Conservation (phyloP, 2,329 filamentous ascomycete species). For the Colletotrichum incanum region DNA sequence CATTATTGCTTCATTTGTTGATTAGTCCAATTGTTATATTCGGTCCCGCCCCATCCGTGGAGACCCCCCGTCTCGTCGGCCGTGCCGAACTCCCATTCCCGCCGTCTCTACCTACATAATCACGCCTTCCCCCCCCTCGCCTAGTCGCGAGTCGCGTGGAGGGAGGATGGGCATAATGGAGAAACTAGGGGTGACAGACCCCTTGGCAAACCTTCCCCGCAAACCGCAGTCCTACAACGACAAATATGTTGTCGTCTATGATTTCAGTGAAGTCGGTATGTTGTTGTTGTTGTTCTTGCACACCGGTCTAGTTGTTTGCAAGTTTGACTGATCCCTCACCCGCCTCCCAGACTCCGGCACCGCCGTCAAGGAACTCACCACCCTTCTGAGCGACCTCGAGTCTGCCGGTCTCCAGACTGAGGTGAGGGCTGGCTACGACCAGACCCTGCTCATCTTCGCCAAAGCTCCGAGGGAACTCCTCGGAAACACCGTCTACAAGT, state of each 20-base stretch:
- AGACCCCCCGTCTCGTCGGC: constrained; percentile 31
- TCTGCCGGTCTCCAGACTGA: constrained; percentile 78
- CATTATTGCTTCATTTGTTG: constrained; percentile 1
- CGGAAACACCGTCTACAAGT: constrained; percentile 77
- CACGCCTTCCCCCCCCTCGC: constrained; percentile 26
- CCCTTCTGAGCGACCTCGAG: constrained; percentile 72
- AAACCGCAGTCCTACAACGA: constrained; percentile 50
- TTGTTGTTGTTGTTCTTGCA: neutral
- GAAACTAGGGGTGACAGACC: constrained; percentile 38
- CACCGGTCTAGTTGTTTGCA: neutral
- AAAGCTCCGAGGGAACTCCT: constrained; percentile 75
- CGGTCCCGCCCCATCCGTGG: constrained; percentile 27
- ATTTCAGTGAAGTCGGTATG: constrained; percentile 55
- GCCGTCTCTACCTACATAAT: constrained; percentile 26
- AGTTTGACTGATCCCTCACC: constrained; percentile 1
- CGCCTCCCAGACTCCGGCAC: constrained; percentile 52
- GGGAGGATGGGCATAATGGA: constrained; percentile 41
- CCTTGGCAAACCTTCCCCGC: constrained; percentile 33
- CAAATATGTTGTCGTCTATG: constrained; percentile 59
- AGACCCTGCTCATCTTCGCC: constrained; percentile 78
- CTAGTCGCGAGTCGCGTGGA: constrained; percentile 18
- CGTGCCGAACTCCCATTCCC: constrained; percentile 28
- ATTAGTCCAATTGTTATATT: neutral
- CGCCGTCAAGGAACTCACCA: constrained; percentile 54
- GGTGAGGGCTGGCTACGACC: constrained; percentile 79